Base-by-base conservation (phyloP, 495 filamentous ascomycete species). In the Hamigera avellanea region DNA sequence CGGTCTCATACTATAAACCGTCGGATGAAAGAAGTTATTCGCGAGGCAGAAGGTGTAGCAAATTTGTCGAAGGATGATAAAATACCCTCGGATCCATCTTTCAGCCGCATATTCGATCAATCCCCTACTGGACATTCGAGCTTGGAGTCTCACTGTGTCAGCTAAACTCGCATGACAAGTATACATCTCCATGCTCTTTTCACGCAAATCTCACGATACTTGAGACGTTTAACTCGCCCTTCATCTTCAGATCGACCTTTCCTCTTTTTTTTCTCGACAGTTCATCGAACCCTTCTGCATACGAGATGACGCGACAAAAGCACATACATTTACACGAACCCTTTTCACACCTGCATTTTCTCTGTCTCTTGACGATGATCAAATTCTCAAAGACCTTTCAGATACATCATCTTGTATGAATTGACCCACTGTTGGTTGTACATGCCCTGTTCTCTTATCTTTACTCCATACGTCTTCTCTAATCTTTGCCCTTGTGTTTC, bases 1-100 rank as follows among this genome's bases (percentile, higher is more conserved):
- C 80, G 87, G 26, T 86, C 88, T 2, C 80, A 78, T 19, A 78
- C 78, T 9, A 71, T 94, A 15, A 81, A 73, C 8, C 76, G 83
- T 41, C 70, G 73, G 4, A 59, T 88, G 33, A 80, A 81, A 31
- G 83, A 88, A 37, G 66, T 83, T 9, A 74, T 91, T 43, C 81
- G 85, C 35, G 78, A 78, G 48, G 84, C 82, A 28, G 86, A 93
- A 50, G 77, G 80, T 27, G 67, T 79, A 13, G 64, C 80, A 13
- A 67, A 77, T 26, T 83, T 69, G 42, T 74, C 81, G 3, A 23
- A 70, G 17, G 48, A 45, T 19, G 35, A 44, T 29, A 36, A 43
- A 0, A 50, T 57, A 19, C 46, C 55, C 12, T 49, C 58, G 15
- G 56, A 57, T 42, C 64, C 61, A 10, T 56, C 61, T 9, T 68